These are phyloP conservation scores for Colletotrichum incanum DNA, from an alignment of 2,329 filamentous ascomycete species.

Conservation along the genomic window DNA sequence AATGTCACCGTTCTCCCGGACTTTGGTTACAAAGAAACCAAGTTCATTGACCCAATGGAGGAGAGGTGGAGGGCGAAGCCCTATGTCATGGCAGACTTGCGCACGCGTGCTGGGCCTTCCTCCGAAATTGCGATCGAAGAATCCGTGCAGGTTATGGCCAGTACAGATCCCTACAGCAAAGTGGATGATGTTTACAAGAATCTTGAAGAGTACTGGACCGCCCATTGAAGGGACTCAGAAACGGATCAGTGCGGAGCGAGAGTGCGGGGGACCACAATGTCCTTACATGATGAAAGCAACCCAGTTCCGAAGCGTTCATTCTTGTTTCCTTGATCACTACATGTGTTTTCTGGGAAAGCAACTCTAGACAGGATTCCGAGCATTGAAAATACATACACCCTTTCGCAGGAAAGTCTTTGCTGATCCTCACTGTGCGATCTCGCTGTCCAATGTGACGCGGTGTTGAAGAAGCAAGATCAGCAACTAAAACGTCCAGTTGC, in stretches of 20 bases:
- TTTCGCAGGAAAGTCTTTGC: too few species aligned
- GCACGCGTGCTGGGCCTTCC: conserved; percentile 22
- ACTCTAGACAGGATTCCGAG: neutral
- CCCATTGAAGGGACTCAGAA: neutral
- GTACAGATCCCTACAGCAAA: conserved; percentile 24
- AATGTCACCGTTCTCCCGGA: conserved; percentile 58
- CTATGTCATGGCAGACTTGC: conserved; percentile 23
- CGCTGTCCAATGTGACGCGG: too few species aligned
- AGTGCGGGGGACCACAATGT: neutral
- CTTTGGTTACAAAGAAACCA: conserved; percentile 45
- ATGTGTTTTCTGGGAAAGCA: neutral
- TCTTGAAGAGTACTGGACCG: conserved; percentile 27
- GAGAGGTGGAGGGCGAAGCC: conserved; percentile 24
- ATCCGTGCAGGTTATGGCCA: conserved; percentile 16
- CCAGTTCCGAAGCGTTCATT: neutral
- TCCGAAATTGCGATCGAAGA: conserved; percentile 20
- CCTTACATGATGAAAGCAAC: too few species aligned
- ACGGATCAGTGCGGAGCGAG: neutral
- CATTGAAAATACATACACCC: neutral
- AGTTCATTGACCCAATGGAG: conserved; percentile 34
- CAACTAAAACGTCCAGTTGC: too few species aligned
- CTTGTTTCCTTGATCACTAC: neutral
- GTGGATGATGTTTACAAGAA: conserved; percentile 16
- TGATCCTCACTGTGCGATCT: too few species aligned
- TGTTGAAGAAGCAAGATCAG: too few species aligned